A percentile compares a stretch with the other conserved stretches of the same genome.
phyloP scores from a whole-genome alignment of 208 protist genomes.

The Wallacemonas sp. region DNA sequence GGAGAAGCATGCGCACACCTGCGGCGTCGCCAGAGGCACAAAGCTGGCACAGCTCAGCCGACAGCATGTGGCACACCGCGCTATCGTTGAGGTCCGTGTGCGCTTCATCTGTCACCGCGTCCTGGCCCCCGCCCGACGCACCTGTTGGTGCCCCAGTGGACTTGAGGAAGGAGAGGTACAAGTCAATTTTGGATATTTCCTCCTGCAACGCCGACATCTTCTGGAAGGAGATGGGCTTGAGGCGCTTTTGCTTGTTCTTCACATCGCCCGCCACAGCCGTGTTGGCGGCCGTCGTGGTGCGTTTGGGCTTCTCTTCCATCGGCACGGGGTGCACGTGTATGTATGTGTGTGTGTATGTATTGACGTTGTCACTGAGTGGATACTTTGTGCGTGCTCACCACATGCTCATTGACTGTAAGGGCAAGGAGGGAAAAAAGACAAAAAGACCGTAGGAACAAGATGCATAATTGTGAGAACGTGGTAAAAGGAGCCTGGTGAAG shows the following conservation, averaged over 20 bases:
- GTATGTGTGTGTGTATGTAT: no score
- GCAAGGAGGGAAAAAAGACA: no score
- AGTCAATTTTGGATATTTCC: constrained; percentile 69
- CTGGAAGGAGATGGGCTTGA: constrained; percentile 60
- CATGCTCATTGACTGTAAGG: no score
- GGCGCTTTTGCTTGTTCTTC: constrained; percentile 16
- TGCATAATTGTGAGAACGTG: no score
- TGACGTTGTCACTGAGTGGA: no score
- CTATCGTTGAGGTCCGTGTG: constrained; percentile 35
- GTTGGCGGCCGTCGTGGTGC: background rate
- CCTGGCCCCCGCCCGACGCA: background rate
- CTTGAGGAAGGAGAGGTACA: constrained; percentile 29
- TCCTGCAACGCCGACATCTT: constrained; percentile 77
- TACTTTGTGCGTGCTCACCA: no score
- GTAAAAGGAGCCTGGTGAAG: no score
- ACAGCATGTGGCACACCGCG: constrained; percentile 65
- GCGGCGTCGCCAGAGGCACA: constrained; percentile 60
- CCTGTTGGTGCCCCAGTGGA: background rate
- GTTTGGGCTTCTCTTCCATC: constrained; percentile 6
- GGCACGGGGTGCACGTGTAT: no score
- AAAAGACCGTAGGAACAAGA: no score
- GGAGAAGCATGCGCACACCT: constrained; percentile 65
- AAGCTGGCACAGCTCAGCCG: constrained; percentile 78
- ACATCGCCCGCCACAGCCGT: background rate
- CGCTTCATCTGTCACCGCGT: background rate